Base-by-base conservation (phyloP, 495 filamentous ascomycete species). In the Choiromyces venosus region DNA sequence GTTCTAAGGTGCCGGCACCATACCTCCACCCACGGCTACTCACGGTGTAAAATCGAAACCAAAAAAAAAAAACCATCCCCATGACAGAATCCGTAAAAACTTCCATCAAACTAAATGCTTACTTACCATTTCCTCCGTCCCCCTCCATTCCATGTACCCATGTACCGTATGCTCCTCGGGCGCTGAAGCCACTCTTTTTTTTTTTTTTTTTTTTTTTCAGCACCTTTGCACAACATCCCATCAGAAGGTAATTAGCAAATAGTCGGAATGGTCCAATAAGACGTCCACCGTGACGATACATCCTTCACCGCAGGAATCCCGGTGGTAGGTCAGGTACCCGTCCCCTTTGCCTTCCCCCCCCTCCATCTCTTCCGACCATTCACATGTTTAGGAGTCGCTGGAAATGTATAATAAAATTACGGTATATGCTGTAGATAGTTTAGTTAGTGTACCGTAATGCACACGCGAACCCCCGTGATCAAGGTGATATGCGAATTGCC, bases 291-390 rank as follows among this genome's bases (percentile, higher is more conserved):
- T 16, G 52, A 29, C n/a, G 52, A 61, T 61, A 61, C 52, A 61
- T 61, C 8, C 52, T 14, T 61, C 52, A 61, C 52, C 52, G 52
- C 9, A 0, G 52, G 10, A 61, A 61, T 29, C 9, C 25, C 25
- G 52, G 52, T 61, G 52, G 9, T n/a, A 61, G 52, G n/a, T 16
- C 52, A 61, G 52, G 52, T 61, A 56, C 52, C 52, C 52, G 52
- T 61, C 52, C 52, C 2, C n/a, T n/a, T n/a, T n/a, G n/a, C n/a
- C n/a, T n/a, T n/a, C n/a, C n/a, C n/a, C n/a, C n/a, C n/a, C n/a
- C n/a, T n/a, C n/a, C 52, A 29, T 61, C 52, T 25, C n/a, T 14
- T n/a, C 9, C 25, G 25, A 61, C 52, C 52, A 29, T 61, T 61
- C 52, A 61, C 25, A 12, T 25, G 29, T 16, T 14, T n/a, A 61